A percentile compares a stretch with the other conserved stretches of the same genome.
Evolutionary conservation across 345 rosid species (phyloP).

Genomic region (Populus simonii): DNA sequence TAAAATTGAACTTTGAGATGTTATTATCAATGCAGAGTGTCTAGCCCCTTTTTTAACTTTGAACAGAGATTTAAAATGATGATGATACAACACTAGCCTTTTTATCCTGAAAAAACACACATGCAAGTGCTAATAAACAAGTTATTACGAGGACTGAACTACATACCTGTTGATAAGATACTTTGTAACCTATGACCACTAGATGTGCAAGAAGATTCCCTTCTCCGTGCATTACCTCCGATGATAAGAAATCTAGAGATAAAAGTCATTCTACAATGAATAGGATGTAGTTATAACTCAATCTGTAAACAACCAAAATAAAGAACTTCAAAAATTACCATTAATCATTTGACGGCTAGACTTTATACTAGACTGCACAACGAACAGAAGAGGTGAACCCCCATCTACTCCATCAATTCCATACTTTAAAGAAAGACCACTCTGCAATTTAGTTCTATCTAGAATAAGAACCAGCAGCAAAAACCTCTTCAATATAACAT

Average conservation of each 20-base stretch:
- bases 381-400: constrained; percentile 80
- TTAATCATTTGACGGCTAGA: constrained; percentile 73
- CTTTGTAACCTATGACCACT: constrained; percentile 67
- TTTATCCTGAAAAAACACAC: not conserved
- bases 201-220: constrained; percentile 92
- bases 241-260: constrained; percentile 62
- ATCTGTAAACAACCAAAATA: not conserved
- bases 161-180: constrained; percentile 78
- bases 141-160: constrained; percentile 15
- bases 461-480: constrained; percentile 72
- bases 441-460: constrained; percentile 75
- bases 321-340: constrained; percentile 43
- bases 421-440: constrained; percentile 67
- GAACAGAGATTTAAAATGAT: not conserved
- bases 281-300: constrained; percentile 17
- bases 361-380: constrained; percentile 51
- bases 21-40: not conserved
- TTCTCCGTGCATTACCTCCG: constrained; percentile 94
- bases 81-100: not conserved
- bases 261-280: constrained; percentile 32
- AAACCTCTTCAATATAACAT: constrained; percentile 75
- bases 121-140: constrained; percentile 2
- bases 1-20: not conserved
- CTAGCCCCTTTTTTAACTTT: too few relatives aligned
- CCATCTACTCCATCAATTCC: constrained; percentile 95